A percentile compares a stretch with the other conserved stretches of the same genome.
phyloP scores from a whole-genome alignment of 768 basidiomycete species.

The Nidula microcarpa region DNA sequence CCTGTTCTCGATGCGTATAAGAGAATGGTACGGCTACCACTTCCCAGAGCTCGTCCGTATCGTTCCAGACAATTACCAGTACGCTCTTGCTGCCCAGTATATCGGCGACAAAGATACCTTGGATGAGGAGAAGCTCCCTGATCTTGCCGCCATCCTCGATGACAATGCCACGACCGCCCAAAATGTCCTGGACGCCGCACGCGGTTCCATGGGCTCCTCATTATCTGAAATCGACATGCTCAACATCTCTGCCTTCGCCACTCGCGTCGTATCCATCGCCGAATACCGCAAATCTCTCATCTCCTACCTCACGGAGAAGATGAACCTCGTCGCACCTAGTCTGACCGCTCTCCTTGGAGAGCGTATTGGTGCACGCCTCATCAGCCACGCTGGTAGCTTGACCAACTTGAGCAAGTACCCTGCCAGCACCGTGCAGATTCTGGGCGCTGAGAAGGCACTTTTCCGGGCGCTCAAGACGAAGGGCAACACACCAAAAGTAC shows the following conservation, averaged over 20 bases:
- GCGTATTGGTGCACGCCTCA: constrained; percentile 87
- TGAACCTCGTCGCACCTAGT: constrained; percentile 95
- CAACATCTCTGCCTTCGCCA: constrained; percentile 91
- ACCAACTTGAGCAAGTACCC: constrained; percentile 98
- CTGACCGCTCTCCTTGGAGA: constrained; percentile 89
- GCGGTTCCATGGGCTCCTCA: constrained; percentile 91
- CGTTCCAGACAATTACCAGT: constrained; percentile 92
- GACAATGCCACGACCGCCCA: constrained; percentile 84
- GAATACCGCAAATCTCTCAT: constrained; percentile 92
- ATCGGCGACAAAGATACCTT: constrained; percentile 88
- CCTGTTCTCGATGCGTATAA: constrained; percentile 95
- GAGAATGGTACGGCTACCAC: constrained; percentile 99
- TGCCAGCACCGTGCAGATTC: constrained; percentile 95
- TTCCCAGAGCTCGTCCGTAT: constrained; percentile 95
- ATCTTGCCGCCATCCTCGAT: constrained; percentile 75
- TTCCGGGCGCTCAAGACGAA: constrained; percentile 98
- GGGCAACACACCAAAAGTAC: constrained; percentile 95
- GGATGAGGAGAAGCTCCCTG: constrained; percentile 74
- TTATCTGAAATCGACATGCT: constrained; percentile 92
- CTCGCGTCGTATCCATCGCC: constrained; percentile 85
- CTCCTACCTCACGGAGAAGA: constrained; percentile 89
- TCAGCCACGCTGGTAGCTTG: constrained; percentile 94
- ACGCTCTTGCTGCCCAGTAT: constrained; percentile 80
- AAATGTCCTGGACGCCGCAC: constrained; percentile 92
- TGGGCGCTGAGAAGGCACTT: constrained; percentile 96